Evolutionary conservation across 2,329 filamentous ascomycete genomes (phyloP).

Genomic region (Trichoderma lentiforme): DNA sequence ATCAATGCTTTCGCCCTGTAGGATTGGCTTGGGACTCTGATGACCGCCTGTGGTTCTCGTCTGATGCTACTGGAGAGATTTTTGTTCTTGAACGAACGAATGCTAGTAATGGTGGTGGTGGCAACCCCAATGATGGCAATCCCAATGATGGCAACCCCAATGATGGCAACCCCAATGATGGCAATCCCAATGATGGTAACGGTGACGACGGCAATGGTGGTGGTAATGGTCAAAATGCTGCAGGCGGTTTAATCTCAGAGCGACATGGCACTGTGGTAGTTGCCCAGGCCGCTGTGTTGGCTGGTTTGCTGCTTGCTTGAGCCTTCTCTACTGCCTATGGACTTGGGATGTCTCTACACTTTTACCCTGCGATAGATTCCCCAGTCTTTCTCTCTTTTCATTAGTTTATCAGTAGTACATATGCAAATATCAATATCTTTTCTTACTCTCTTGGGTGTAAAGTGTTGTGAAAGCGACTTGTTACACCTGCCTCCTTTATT

Average conservation of each 20-base stretch:
- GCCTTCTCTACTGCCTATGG: background rate
- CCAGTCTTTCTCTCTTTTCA: background rate
- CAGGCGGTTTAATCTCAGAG: slow-evolving; percentile 23
- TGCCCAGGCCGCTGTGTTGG: slow-evolving; percentile 27
- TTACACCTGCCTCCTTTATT: background rate
- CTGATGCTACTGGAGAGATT: slow-evolving; percentile 63
- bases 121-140: background rate
- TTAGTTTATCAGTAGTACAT: background rate
- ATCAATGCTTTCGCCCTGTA: slow-evolving; percentile 60
- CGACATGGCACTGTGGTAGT: slow-evolving; percentile 25
- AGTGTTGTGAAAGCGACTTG: background rate
- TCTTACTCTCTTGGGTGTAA: background rate
- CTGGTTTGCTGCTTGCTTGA: slow-evolving; percentile 30
- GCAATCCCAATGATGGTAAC: background rate
- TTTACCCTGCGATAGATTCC: background rate
- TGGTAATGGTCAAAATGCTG: slow-evolving; percentile 5
- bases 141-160: slow-evolving; percentile 8
- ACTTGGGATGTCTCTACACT: background rate
- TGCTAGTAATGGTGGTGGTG: background rate
- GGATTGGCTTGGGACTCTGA: slow-evolving; percentile 51
- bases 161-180: background rate
- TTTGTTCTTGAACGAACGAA: slow-evolving; percentile 47
- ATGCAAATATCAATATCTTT: background rate
- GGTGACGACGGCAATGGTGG: background rate
- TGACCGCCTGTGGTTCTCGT: slow-evolving; percentile 59